These are phyloP conservation scores for Chalciporus pseudorubinellus DNA, from an alignment of 768 basidiomycete genomes.

Conservation along the genomic window DNA sequence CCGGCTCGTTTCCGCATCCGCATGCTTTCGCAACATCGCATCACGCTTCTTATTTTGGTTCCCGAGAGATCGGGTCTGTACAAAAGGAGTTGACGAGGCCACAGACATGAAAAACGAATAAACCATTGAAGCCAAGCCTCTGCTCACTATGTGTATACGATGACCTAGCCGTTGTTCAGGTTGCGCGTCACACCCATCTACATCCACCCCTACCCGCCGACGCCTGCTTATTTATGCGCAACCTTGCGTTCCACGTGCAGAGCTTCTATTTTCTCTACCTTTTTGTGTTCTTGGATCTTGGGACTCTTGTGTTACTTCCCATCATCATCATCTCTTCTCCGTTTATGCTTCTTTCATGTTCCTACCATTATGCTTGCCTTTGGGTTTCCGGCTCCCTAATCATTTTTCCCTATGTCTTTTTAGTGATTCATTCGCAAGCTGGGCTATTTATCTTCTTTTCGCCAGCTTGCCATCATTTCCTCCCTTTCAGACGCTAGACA, in stretches of 20 bases:
- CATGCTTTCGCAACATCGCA: constrained; percentile 44
- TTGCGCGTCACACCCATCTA: constrained; percentile 24
- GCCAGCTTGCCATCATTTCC: constrained; percentile 2
- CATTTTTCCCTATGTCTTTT: constrained; percentile 23
- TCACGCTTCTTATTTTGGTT: constrained; percentile 33
- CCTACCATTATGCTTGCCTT: constrained; percentile 17
- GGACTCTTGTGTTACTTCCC: constrained; percentile 30
- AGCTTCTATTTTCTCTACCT: constrained; percentile 27
- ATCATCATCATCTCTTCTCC: constrained; percentile 9
- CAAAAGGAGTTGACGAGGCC: constrained; percentile 37
- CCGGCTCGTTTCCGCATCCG: constrained; percentile 35
- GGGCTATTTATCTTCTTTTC: constrained; percentile 18
- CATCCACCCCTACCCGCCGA: constrained; percentile 19
- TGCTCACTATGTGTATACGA: constrained; percentile 35
- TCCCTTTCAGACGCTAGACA: neutral
- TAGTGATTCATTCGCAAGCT: constrained; percentile 23
- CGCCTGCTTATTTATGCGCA: constrained; percentile 35
- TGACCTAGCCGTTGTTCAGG: constrained; percentile 18
- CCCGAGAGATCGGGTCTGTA: constrained; percentile 36
- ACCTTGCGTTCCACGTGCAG: constrained; percentile 21
- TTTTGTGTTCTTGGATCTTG: constrained; percentile 44
- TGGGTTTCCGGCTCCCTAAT: constrained; percentile 26
- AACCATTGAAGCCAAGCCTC: constrained; percentile 21
- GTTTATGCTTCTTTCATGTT: constrained; percentile 12
- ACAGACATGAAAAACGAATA: constrained; percentile 29